Percentiles rank a stretch among this genome's conserved stretches.
These are phyloP conservation scores for Moringa oleifera DNA, from an alignment of 345 rosid species.

Conservation along the genomic window DNA sequence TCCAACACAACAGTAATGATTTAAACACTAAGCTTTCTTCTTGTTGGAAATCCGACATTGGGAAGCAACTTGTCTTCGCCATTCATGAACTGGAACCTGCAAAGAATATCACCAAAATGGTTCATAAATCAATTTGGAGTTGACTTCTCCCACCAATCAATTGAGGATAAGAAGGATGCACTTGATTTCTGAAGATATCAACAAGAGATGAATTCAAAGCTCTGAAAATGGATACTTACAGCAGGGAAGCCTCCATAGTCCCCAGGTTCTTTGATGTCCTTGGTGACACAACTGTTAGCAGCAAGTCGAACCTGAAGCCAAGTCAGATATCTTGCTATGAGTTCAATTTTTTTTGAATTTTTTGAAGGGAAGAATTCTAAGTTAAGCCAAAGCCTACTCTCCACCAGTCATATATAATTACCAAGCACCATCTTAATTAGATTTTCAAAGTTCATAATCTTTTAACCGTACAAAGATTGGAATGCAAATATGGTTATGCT, in stretches of 20 bases:
- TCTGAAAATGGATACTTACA: constrained; percentile 36
- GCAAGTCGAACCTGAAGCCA: constrained; percentile 62
- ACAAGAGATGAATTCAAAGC: not conserved
- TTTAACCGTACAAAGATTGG: not conserved
- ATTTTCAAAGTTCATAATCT: not conserved
- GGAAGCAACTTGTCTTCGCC: constrained; percentile 62
- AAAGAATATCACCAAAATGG: constrained; percentile 3
- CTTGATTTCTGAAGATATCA: not conserved
- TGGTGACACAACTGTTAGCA: constrained; percentile 70
- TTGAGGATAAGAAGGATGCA: not conserved
- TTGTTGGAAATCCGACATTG: constrained; percentile 19
- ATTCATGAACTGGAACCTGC: constrained; percentile 64
- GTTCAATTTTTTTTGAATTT: not conserved
- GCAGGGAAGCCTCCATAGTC: constrained; percentile 93
- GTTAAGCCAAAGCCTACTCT: not conserved
- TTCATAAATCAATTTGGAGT: constrained; percentile 2
- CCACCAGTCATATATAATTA: not conserved
- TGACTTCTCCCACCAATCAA: constrained; percentile 3
- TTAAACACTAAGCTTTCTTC: constrained; percentile 10
- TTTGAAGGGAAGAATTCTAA: not conserved
- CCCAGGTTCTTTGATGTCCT: constrained; percentile 70
- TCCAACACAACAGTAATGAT: too few species aligned
- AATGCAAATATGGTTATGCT: not conserved
- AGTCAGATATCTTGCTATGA: not conserved
- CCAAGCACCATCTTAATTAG: not conserved